Conservation (phyloP, 768 basidiomycete species). For the Termitomyces titanicus region DNA sequence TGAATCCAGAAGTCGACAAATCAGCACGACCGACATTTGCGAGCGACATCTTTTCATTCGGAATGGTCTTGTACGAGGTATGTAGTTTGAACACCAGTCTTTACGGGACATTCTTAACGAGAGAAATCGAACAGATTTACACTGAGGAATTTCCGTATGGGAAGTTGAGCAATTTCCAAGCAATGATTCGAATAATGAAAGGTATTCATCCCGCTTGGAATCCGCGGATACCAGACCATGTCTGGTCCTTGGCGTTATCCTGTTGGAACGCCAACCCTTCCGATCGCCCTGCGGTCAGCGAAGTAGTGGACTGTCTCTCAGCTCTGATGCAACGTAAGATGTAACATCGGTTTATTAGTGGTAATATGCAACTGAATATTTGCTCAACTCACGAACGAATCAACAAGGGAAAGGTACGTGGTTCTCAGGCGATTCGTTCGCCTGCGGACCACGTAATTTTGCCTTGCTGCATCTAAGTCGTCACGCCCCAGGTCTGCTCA, state of each 20-base stretch:
- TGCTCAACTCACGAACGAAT: conserved; percentile 2
- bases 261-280: conserved; percentile 1
- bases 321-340: conserved; percentile 1
- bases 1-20: not conserved
- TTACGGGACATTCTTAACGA: not conserved
- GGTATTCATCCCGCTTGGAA: conserved; percentile 1
- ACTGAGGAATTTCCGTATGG: not conserved
- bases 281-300: not conserved
- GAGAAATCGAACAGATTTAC: not conserved
- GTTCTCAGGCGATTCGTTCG: not conserved
- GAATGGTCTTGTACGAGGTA: conserved; percentile 11
- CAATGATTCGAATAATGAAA: not conserved
- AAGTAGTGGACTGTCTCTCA: not conserved
- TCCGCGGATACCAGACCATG: not conserved
- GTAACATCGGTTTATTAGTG: not conserved
- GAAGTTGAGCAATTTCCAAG: not conserved
- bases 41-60: conserved; percentile 10
- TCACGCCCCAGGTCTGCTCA: not conserved
- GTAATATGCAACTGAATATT: not conserved
- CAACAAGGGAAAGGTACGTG: conserved; percentile 12
- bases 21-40: conserved; percentile 4
- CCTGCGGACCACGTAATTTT: conserved; percentile 8
- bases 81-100: not conserved
- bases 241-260: conserved; percentile 1
- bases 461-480: conserved; percentile 14